Conservation (phyloP, 352 stramenopile species). For the Globisporangium cederbergense region DNA sequence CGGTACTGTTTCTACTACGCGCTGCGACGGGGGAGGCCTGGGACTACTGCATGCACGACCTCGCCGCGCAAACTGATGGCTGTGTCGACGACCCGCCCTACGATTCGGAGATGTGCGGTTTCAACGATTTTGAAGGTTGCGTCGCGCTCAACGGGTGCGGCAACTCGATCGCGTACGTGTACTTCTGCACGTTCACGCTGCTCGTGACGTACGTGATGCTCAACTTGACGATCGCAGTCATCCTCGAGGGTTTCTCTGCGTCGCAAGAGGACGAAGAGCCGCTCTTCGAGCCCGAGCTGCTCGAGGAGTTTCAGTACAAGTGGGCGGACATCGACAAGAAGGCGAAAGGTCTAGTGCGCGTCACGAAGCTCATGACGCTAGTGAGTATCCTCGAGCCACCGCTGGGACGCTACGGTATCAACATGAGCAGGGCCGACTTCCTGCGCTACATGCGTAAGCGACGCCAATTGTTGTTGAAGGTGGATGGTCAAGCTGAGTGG, state of each 20-base stretch:
- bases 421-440: slow-evolving; percentile 41
- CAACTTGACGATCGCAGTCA: slow-evolving; percentile 93
- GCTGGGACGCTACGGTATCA: slow-evolving; percentile 55
- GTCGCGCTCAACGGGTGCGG: slow-evolving; percentile 77
- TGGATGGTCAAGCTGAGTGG: neutral
- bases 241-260: slow-evolving; percentile 90
- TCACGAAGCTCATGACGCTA: slow-evolving; percentile 69
- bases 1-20: slow-evolving; percentile 87
- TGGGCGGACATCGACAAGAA: slow-evolving; percentile 89
- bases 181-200: slow-evolving; percentile 88
- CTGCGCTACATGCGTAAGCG: slow-evolving; percentile 55
- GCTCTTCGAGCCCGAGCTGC: slow-evolving; percentile 80
- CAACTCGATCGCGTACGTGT: slow-evolving; percentile 53
- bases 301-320: slow-evolving; percentile 87
- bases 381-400: slow-evolving; percentile 74
- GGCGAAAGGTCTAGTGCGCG: slow-evolving; percentile 79
- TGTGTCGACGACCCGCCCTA: slow-evolving; percentile 70
- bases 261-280: slow-evolving; percentile 86
- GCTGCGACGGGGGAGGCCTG: slow-evolving; percentile 92
- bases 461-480: slow-evolving; percentile 1
- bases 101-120: slow-evolving; percentile 67
- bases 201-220: slow-evolving; percentile 93
- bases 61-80: slow-evolving; percentile 32
- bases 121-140: slow-evolving; percentile 63
- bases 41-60: slow-evolving; percentile 92